phyloP scores from a whole-genome alignment of 2,329 filamentous ascomycete species.

The Diaporthe australafricana region DNA sequence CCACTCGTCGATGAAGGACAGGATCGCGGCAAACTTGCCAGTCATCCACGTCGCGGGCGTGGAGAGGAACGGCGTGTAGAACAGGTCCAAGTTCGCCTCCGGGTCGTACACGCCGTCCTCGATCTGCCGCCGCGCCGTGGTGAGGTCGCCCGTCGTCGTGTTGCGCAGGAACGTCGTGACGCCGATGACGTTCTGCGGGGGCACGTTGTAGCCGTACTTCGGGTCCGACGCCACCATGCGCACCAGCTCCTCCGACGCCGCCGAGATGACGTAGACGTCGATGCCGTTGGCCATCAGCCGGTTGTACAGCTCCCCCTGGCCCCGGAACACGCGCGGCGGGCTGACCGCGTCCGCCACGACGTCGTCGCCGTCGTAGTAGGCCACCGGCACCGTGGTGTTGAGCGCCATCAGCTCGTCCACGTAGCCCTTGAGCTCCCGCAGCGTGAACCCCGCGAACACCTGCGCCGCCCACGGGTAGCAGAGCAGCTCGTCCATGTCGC shows the following conservation, averaged over 20 bases:
- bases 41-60: conserved; percentile 57
- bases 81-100: conserved; percentile 51
- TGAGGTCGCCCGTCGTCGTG: conserved; percentile 44
- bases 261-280: conserved; percentile 56
- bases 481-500: conserved; percentile 53
- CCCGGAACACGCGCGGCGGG: conserved; percentile 52
- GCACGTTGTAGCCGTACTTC: conserved; percentile 58
- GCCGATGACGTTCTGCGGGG: conserved; percentile 56
- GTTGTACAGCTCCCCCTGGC: conserved; percentile 57
- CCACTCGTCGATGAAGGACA: conserved; percentile 56
- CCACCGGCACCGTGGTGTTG: conserved; percentile 50
- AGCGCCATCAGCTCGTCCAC: conserved; percentile 28
- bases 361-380: conserved; percentile 50
- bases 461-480: conserved; percentile 58
- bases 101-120: conserved; percentile 49
- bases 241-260: conserved; percentile 57
- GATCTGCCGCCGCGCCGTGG: conserved; percentile 54
- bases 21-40: conserved; percentile 57
- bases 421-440: conserved; percentile 31
- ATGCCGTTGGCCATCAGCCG: conserved; percentile 56
- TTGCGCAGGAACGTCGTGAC: conserved; percentile 53
- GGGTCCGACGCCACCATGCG: conserved; percentile 59
- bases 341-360: conserved; percentile 45
- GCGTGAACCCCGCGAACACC: conserved; percentile 52
- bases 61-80: conserved; percentile 55